Evolutionary conservation across 441 rosid species (phyloP), one percentile per base, ranked within the genome.

Genomic region (Cnidoscolus chayamansa): DNA sequence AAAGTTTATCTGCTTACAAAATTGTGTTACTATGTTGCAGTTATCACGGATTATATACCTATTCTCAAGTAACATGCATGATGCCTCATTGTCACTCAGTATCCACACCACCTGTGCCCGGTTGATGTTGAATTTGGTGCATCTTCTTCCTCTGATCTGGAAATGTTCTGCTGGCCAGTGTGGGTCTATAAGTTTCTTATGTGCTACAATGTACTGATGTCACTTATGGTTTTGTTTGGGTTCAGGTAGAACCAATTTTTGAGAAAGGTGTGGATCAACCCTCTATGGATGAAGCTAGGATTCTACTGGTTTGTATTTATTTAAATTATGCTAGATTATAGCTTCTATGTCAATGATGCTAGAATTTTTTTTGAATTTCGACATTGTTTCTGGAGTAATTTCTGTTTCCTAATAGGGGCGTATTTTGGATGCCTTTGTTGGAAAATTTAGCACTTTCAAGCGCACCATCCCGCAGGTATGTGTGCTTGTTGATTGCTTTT

Each of bases 401-500:
- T 55, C 63, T 71, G 47, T 63, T 65, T 82, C 58, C 53, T 53
- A 73, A 53, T 72, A 94, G 99, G 98, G 98, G 55, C 93, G 93
- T 37, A 93, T 95, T 76, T 81, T 95, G 90, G 99, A 95, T 89
- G 98, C 98, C 68, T 95, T 95, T 89, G 94, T 96, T 79, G 99
- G 99, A 48, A 96, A 93, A 74, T 95, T 96, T 81, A 91, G 90
- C 78, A 84, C 90, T 76, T 93, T 96, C 83, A 96, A 93, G 90
- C 96, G 88, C 61, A 93, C 95, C 31, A 86, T 96, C 79, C 99
- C 99, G 4, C 99, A 91, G 99, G 99, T 96, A 89, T 78, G 58
- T 65, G 48, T 75, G 70, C 71, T 71, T 70, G 66, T 55, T 53
- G 49, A 64, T 37, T 63, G 37, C 50, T 35, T 71, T 79, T 72